These are phyloP conservation scores for Striga hermonthica DNA, from an alignment of 305 asterid species.

Conservation along the genomic window DNA sequence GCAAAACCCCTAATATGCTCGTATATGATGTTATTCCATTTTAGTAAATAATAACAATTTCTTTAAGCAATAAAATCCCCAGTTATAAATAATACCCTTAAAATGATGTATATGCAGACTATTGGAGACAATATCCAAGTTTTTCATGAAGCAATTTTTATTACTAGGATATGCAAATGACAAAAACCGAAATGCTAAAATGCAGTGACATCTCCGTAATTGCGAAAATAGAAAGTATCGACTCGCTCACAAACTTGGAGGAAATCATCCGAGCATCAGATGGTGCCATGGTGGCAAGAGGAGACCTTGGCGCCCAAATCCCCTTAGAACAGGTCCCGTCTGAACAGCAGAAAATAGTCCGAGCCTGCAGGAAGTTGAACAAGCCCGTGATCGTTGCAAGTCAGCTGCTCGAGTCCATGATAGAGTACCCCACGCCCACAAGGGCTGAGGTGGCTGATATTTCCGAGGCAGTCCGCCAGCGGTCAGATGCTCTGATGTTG, in stretches of 20 bases:
- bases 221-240: slow-evolving; percentile 93
- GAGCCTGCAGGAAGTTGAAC: slow-evolving; percentile 79
- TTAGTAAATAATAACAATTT: no score
- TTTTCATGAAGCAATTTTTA: no score
- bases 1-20: no score
- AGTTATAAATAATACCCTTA: no score
- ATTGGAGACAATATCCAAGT: no score
- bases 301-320: slow-evolving; percentile 97
- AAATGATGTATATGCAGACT: no score
- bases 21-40: no score
- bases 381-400: slow-evolving; percentile 96
- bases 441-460: slow-evolving; percentile 99
- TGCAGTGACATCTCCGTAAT: slow-evolving; percentile 84
- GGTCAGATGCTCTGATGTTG: slow-evolving; percentile 93
- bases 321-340: slow-evolving; percentile 98
- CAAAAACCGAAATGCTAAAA: neutral
- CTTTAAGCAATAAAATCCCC: no score
- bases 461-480: slow-evolving; percentile 96
- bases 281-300: slow-evolving; percentile 99
- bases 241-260: slow-evolving; percentile 86
- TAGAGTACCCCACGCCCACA: slow-evolving; percentile 98
- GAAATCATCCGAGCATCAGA: slow-evolving; percentile 85
- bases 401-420: slow-evolving; percentile 97
- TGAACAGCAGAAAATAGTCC: slow-evolving; percentile 84
- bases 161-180: no score